Conservation (phyloP, 164 flowering plant species). For the Tinospora cordifolia region DNA sequence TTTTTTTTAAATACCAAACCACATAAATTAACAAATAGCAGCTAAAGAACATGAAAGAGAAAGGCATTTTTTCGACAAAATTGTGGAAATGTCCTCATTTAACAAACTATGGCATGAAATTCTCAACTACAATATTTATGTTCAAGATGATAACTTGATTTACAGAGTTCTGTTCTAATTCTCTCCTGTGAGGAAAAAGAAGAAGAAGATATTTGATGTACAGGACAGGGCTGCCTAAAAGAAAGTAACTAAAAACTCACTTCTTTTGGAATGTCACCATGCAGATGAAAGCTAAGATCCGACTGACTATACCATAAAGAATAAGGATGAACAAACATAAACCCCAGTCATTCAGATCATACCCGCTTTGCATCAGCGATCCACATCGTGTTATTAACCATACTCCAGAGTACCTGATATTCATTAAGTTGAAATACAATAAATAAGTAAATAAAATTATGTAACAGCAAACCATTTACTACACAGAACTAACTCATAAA, state of each 20-base stretch:
- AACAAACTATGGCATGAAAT: not conserved
- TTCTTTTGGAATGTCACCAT: slow-evolving; percentile 66
- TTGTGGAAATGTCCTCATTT: not conserved
- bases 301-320: slow-evolving; percentile 43
- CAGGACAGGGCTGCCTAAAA: slow-evolving; percentile 11
- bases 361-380: slow-evolving; percentile 47
- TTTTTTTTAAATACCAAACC: no score
- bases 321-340: slow-evolving; percentile 54
- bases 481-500: not conserved
- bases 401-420: slow-evolving; percentile 77
- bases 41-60: no score
- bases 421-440: not conserved
- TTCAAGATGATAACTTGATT: not conserved
- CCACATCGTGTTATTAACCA: slow-evolving; percentile 94
- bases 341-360: slow-evolving; percentile 57
- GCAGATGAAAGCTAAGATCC: slow-evolving; percentile 58
- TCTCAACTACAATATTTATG: not conserved
- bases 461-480: not conserved
- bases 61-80: not conserved
- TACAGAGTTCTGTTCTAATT: not conserved
- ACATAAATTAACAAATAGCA: no score
- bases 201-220: no score
- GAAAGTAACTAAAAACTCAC: slow-evolving; percentile 23
- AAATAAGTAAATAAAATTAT: not conserved
- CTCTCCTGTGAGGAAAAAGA: not conserved